Base-by-base conservation (phyloP, 2,329 filamentous ascomycete species). In the Epichloe uncinata region DNA sequence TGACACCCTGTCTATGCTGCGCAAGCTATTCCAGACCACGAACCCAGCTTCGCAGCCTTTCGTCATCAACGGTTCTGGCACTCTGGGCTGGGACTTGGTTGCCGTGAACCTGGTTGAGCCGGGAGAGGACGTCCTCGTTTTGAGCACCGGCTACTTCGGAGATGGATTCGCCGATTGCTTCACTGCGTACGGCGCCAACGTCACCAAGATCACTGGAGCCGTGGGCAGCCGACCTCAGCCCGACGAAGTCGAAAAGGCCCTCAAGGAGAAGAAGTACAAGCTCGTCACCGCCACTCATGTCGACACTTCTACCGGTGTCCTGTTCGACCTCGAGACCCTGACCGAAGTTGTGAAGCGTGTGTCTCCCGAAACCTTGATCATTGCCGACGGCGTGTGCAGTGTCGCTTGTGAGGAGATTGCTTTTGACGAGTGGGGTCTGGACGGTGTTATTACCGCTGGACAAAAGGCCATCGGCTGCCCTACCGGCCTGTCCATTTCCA, bases 381-480 rank as follows among this genome's bases (percentile, higher is more conserved):
- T 97, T 47, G 91, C 96, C 50, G 93, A 98, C 64, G 93, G 91
- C 55, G 93, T 98, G 46, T 98, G 93, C 80, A 95, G 87, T 67
- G 90, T 98, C 49, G 93, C 90, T 44, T 89, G 84, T 59, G 93
- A 98, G 70, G 90, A 97, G 71, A 91, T 98, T 60, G 82, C 84
- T 42, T 98, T 98, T 66, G 93, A 98, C 65, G 85, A 86, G 49
- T 97, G 91, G 93, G 83, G 84, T 56, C 73, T 98, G 45, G 93
- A 98, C 66, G 88, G 82, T 58, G 91, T 96, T 42, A 75, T 98
- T 52, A 98, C 93, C 2, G 93, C 93, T 53, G 89, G 86, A 54
- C 93, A 98, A 65, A 98, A 98, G 75, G 93, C 87, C 57, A 95
- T 98, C 61, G 93, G 93, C 51, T 91, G 87, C 66, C 93, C 93